Conservation (phyloP, 257 asterid species). For the Fraxinus pennsylvanica region DNA sequence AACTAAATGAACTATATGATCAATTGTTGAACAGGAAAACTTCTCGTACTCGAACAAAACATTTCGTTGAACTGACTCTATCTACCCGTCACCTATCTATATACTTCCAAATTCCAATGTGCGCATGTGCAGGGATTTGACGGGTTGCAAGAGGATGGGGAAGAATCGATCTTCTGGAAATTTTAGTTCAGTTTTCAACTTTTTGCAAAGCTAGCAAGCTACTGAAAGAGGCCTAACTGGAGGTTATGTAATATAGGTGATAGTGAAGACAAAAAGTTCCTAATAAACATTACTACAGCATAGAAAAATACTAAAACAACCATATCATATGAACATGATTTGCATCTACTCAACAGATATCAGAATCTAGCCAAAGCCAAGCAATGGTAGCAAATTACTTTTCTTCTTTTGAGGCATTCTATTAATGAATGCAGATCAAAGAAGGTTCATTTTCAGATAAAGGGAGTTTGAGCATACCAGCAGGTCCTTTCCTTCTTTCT, state of each 20-base stretch:
- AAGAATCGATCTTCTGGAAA: neutral
- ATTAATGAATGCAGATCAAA: constrained; percentile 13
- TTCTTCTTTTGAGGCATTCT: constrained; percentile 18
- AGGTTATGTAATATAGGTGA: neutral
- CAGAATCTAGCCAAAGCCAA: constrained; percentile 14
- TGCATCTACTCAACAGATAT: neutral
- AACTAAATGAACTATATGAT: constrained; percentile 9
- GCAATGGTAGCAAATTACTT: neutral
- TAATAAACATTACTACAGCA: neutral
- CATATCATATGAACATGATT: neutral
- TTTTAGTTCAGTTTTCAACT: neutral
- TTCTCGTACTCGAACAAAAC: no score
- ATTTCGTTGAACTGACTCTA: no score
- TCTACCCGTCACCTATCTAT: no score
- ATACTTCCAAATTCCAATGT: no score
- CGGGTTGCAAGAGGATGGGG: neutral
- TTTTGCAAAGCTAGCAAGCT: neutral
- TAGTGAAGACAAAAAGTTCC: neutral
- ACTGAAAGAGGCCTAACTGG: neutral
- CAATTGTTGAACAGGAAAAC: no score
- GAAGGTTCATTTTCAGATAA: constrained; percentile 16
- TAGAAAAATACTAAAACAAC: neutral
- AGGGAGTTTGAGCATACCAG: constrained; percentile 15
- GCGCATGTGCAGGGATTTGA: no score
- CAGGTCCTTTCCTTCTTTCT: constrained; percentile 35